phyloP scores from a whole-genome alignment of 106 monocot genomes.

The Dendrobium chrysotoxum region DNA sequence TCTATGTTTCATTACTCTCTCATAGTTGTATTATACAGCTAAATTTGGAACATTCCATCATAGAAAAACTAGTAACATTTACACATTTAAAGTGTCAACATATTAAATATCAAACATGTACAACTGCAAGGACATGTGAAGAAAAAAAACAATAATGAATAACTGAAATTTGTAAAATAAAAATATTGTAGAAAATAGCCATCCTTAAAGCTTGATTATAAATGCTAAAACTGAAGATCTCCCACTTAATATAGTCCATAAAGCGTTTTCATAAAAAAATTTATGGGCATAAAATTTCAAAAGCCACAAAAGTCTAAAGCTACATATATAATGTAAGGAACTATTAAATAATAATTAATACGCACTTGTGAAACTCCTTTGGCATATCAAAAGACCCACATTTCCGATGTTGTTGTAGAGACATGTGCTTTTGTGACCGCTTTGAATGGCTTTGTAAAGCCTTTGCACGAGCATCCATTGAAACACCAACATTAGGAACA shows the following conservation, averaged over 20 bases:
- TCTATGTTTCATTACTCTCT: too few species aligned
- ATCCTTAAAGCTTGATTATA: not conserved
- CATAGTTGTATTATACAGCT: not conserved
- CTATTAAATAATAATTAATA: not conserved
- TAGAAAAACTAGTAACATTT: not conserved
- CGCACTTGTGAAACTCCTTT: constrained; percentile 52
- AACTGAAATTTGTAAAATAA: not conserved
- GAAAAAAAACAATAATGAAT: not conserved
- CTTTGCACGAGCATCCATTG: constrained; percentile 40
- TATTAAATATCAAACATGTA: not conserved
- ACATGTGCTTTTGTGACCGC: constrained; percentile 74
- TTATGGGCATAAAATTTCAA: not conserved
- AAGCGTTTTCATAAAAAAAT: not conserved
- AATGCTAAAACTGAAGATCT: not conserved
- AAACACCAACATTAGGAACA: constrained; percentile 31
- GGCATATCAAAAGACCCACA: constrained; percentile 71
- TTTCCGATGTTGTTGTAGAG: constrained; percentile 63
- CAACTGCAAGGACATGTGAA: not conserved
- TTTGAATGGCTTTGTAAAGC: constrained; percentile 64
- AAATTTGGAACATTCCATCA: not conserved
- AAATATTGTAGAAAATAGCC: not conserved
- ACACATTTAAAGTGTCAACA: not conserved
- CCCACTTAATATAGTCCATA: not conserved
- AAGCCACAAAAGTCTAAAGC: not conserved
- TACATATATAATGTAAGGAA: not conserved